Evolutionary conservation across 192 early-diverging fungal genomes (phyloP).

Genomic region (Podochytrium sp.): DNA sequence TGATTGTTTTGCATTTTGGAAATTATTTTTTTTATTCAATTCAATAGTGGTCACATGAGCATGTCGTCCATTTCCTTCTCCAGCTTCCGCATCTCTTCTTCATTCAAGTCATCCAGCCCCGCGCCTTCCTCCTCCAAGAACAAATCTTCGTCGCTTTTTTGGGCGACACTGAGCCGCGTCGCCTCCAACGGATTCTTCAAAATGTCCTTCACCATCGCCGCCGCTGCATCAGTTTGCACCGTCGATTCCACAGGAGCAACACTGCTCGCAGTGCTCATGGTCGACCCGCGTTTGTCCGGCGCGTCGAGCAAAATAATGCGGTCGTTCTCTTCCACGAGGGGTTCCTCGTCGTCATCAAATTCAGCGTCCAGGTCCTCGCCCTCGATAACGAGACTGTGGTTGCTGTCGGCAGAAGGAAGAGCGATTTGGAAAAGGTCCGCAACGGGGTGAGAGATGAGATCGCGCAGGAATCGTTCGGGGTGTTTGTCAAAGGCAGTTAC

Average conservation of each 20-base stretch:
- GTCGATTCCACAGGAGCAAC: too few species aligned
- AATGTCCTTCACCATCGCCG: neutral
- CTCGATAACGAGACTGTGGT: constrained; percentile 31
- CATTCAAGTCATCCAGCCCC: constrained; percentile 25
- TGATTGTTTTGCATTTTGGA: too few species aligned
- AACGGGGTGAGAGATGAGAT: neutral
- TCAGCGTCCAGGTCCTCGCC: constrained; percentile 28
- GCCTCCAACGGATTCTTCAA: neutral
- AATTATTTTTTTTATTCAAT: too few species aligned
- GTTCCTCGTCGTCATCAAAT: constrained; percentile 25
- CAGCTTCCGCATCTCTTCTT: neutral
- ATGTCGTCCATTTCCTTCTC: constrained; percentile 20
- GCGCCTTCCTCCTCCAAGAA: constrained; percentile 23
- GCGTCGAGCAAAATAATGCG: constrained; percentile 18
- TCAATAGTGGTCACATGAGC: neutral
- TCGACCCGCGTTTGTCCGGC: neutral
- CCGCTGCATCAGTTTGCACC: neutral
- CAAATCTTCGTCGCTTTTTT: constrained; percentile 27
- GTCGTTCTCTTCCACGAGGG: constrained; percentile 14
- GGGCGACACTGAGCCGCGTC: neutral
- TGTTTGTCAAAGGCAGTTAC: constrained; percentile 54
- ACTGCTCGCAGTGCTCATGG: neutral
- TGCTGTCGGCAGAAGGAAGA: neutral
- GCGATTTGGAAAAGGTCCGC: constrained; percentile 3
- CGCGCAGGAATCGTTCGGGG: constrained; percentile 41